Evolutionary conservation across 2,329 filamentous ascomycete species (phyloP).

Genomic region (Penicillium sp.): DNA sequence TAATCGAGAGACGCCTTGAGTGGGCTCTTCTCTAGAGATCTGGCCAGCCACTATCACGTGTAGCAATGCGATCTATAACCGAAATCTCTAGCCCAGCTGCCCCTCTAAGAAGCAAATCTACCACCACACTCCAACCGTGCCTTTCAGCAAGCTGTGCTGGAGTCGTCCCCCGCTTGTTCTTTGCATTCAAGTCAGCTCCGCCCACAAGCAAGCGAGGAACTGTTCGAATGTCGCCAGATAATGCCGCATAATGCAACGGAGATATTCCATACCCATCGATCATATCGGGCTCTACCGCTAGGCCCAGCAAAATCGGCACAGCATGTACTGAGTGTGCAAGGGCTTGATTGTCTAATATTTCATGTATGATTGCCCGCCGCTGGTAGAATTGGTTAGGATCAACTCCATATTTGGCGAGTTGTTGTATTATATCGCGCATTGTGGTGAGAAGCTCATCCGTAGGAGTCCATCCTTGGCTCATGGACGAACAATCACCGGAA

Average conservation of each 20-base stretch:
- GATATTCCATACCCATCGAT: background rate
- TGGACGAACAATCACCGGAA: too few relatives aligned
- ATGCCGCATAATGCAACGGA: too few relatives aligned
- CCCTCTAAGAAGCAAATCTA: background rate
- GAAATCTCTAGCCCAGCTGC: background rate
- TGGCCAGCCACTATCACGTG: too few relatives aligned
- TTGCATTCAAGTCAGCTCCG: too few relatives aligned
- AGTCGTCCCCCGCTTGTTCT: background rate
- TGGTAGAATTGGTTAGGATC: background rate
- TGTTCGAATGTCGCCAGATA: too few relatives aligned
- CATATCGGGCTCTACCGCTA: background rate
- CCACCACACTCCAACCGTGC: background rate
- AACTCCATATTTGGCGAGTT: background rate
- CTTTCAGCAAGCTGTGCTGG: background rate
- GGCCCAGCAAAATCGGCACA: background rate
- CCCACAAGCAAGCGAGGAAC: too few relatives aligned
- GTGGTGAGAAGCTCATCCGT: background rate
- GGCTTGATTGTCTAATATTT: background rate
- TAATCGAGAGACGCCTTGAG: too few relatives aligned
- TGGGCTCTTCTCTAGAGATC: too few relatives aligned
- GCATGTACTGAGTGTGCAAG: too few relatives aligned
- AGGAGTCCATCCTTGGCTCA: background rate
- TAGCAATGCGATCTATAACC: too few relatives aligned
- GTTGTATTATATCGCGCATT: background rate
- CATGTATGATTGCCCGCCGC: background rate